A percentile compares a stretch with the other conserved stretches of the same genome.
phyloP scores from a whole-genome alignment of 2,329 filamentous ascomycete genomes.

The Neopestalotiopsis rosae region DNA sequence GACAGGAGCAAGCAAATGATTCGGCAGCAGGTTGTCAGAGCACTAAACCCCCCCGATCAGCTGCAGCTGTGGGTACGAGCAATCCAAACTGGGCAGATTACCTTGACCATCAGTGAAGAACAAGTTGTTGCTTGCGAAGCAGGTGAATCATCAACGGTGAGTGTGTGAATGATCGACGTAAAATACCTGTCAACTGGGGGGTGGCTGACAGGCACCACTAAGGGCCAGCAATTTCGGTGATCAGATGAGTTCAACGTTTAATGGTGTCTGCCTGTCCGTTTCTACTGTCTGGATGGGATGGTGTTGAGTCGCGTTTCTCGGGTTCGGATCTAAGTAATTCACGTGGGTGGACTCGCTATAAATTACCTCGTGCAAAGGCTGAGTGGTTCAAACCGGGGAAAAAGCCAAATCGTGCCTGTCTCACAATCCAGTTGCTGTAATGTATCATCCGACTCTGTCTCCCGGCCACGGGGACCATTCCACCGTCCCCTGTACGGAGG shows the following conservation, averaged over 20 bases:
- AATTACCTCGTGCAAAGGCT: conserved; percentile 1
- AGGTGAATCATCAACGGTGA: not conserved
- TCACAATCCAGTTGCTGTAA: not conserved
- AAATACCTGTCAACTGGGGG: not conserved
- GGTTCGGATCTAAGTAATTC: not conserved
- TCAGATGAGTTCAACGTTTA: not conserved
- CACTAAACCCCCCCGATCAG: not conserved
- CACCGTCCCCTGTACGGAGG: not conserved
- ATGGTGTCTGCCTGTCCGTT: no score
- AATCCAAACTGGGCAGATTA: conserved; percentile 5
- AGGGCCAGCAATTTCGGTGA: not conserved
- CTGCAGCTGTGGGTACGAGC: conserved; percentile 5
- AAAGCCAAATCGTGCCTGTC: not conserved
- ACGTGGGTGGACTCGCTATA: not conserved
- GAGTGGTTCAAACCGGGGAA: not conserved
- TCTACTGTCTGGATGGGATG: not conserved
- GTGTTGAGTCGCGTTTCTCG: conserved; percentile 10
- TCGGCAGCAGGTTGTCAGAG: not conserved
- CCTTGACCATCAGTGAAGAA: conserved; percentile 1
- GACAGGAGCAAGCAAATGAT: not conserved
- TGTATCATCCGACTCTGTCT: conserved; percentile 1
- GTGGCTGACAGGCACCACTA: not conserved
- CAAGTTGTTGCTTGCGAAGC: not conserved
- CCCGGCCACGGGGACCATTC: not conserved
- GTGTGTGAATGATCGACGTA: conserved; percentile 9